phyloP scores from a whole-genome alignment of 176 grass and related monocot species.

The Areca catechu region DNA sequence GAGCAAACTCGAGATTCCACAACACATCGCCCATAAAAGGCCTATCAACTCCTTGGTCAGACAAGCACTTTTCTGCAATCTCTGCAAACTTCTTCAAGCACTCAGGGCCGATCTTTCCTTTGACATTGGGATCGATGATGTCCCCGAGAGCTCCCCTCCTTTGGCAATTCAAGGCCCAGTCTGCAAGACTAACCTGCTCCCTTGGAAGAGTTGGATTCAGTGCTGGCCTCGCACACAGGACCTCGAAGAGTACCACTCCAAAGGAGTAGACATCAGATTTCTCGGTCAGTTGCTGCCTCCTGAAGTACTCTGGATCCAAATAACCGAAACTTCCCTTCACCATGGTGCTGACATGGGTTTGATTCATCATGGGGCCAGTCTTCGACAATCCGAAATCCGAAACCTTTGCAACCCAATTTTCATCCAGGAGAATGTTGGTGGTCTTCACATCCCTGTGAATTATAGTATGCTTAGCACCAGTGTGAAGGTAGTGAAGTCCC shows the following conservation, averaged over 20 bases:
- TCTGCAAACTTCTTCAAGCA: constrained; percentile 7
- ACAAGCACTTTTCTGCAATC: not conserved
- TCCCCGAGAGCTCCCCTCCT: not conserved
- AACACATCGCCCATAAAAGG: constrained; percentile 9
- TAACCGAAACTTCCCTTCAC: constrained; percentile 11
- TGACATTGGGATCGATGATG: constrained; percentile 1
- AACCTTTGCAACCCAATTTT: constrained; percentile 7
- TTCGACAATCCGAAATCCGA: constrained; percentile 8
- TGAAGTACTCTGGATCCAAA: constrained; percentile 10
- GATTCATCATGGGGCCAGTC: constrained; percentile 9
- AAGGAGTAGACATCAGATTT: constrained; percentile 7
- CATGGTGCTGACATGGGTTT: constrained; percentile 1
- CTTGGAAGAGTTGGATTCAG: constrained; percentile 4
- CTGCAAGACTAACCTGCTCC: constrained; percentile 11
- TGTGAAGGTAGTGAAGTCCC: constrained; percentile 11
- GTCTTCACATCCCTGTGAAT: constrained; percentile 9
- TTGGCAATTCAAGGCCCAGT: constrained; percentile 7
- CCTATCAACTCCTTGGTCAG: not conserved
- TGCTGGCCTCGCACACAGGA: not conserved
- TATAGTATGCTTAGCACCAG: not conserved
- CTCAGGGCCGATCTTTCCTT: not conserved
- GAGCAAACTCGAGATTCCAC: constrained; percentile 9
- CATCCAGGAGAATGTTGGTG: constrained; percentile 10
- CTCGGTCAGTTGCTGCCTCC: constrained; percentile 6
- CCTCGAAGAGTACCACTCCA: constrained; percentile 6